Evolutionary conservation across 768 basidiomycete genomes (phyloP).

Genomic region (Phanerochaete carnosa): DNA sequence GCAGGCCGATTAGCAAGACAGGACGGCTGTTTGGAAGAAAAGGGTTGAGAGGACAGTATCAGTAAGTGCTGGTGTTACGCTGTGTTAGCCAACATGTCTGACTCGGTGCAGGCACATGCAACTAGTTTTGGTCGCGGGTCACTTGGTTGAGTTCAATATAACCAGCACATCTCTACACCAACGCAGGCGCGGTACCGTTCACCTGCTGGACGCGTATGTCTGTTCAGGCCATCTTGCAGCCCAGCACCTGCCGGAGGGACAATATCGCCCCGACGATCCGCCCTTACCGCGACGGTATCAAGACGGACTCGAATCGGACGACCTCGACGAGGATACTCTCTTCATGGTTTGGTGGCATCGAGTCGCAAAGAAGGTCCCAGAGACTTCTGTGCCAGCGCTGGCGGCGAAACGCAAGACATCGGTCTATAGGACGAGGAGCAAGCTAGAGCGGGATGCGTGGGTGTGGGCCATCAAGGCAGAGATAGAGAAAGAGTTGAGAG

Average conservation of each 20-base stretch:
- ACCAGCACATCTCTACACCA: conserved; percentile 57
- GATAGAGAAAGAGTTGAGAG: conserved; percentile 76
- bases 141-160: conserved; percentile 70
- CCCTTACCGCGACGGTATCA: conserved; percentile 72
- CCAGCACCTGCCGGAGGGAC: conserved; percentile 57
- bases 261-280: conserved; percentile 53
- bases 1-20: conserved; percentile 68
- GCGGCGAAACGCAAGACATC: conserved; percentile 57
- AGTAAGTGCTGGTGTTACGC: conserved; percentile 43
- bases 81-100: background rate
- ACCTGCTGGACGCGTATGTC: conserved; percentile 73
- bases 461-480: conserved; percentile 91
- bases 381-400: conserved; percentile 41
- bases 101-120: conserved; percentile 52
- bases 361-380: conserved; percentile 3
- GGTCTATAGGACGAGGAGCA: conserved; percentile 73
- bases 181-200: conserved; percentile 50
- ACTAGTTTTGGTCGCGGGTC: conserved; percentile 71
- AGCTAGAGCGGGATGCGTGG: conserved; percentile 91
- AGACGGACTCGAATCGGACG: conserved; percentile 87
- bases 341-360: conserved; percentile 75
- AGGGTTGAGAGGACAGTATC: conserved; percentile 73
- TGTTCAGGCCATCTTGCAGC: conserved; percentile 85
- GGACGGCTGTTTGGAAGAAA: conserved; percentile 73
- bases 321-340: conserved; percentile 82